Evolutionary conservation across 1,284 basidiomycete species (phyloP).

Genomic region (Stereum hirsutum): DNA sequence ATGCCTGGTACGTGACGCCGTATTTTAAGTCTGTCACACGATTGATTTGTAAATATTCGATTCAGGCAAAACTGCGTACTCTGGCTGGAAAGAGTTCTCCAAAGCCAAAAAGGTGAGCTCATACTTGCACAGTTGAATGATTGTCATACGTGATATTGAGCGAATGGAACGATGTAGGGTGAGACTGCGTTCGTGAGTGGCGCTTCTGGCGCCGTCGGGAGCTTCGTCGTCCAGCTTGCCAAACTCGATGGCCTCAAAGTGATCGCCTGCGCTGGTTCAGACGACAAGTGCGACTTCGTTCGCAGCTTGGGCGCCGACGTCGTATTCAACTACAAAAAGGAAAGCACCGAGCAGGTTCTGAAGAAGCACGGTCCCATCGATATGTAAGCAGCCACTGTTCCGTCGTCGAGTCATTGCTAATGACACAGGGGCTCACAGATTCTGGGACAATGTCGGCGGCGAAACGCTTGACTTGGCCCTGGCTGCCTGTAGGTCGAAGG

Average conservation of each 20-base stretch:
- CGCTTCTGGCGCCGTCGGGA: conserved; percentile 42
- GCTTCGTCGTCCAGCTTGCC: conserved; percentile 5
- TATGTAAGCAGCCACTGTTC: too few relatives aligned
- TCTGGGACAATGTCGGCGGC: too few relatives aligned
- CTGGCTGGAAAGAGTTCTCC: not conserved
- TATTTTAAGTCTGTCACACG: not conserved
- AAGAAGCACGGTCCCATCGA: not conserved
- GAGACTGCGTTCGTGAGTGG: conserved; percentile 48
- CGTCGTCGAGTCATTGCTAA: too few relatives aligned
- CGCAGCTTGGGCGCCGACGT: not conserved
- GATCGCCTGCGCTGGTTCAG: not conserved
- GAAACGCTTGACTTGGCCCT: too few relatives aligned
- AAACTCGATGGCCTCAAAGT: conserved; percentile 1
- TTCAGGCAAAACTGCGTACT: not conserved
- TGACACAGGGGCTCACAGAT: too few relatives aligned
- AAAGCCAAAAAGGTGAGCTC: not conserved
- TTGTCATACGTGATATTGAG: too few relatives aligned
- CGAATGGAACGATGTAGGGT: conserved; percentile 30
- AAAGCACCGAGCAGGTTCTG: not conserved
- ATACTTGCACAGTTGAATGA: too few relatives aligned
- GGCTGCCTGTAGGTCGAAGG: too few relatives aligned
- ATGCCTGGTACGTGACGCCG: not conserved
- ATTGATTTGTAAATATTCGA: not conserved
- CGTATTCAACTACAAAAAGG: not conserved
- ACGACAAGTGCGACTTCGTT: not conserved